These are phyloP conservation scores for Pichia thaimueangensis DNA, from an alignment of 805 yeast genomes.

Conservation along the genomic window DNA sequence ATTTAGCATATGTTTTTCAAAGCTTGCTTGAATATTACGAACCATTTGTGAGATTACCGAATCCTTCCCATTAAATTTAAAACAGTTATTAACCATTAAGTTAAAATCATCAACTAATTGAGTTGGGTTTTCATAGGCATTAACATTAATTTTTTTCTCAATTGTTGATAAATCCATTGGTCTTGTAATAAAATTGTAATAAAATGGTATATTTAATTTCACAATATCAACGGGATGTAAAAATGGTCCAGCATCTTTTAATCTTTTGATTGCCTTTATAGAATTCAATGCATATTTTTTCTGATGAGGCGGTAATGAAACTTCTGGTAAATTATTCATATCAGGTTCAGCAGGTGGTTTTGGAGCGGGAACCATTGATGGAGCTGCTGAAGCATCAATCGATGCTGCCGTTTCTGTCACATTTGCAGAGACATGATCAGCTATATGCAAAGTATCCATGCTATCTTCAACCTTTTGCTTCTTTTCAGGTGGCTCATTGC, in stretches of 20 bases:
- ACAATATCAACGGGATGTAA: slow-evolving; percentile 84
- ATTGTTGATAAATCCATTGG: slow-evolving; percentile 95
- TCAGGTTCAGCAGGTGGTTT: slow-evolving; percentile 71
- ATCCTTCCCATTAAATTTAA: slow-evolving; percentile 75
- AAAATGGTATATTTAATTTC: slow-evolving; percentile 83
- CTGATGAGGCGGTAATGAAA: slow-evolving; percentile 80
- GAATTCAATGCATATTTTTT: slow-evolving; percentile 70
- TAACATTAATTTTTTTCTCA: slow-evolving; percentile 65
- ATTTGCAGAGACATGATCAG: neutral
- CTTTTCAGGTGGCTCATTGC: neutral
- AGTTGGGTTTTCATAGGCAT: slow-evolving; percentile 66
- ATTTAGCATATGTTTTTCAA: slow-evolving; percentile 86
- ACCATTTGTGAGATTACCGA: slow-evolving; percentile 90
- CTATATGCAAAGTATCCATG: neutral
- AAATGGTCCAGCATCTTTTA: slow-evolving; percentile 91
- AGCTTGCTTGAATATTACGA: slow-evolving; percentile 80
- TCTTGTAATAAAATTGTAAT: slow-evolving; percentile 70
- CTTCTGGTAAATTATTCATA: slow-evolving; percentile 55
- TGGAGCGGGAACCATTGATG: slow-evolving; percentile 56
- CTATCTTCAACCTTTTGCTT: neutral
- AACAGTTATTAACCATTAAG: slow-evolving; percentile 78
- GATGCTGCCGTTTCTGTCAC: neutral
- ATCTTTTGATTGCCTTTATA: slow-evolving; percentile 78
- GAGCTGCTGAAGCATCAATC: slow-evolving; percentile 6
- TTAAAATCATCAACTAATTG: slow-evolving; percentile 73